Evolutionary conservation across 2,329 filamentous ascomycete species (phyloP), one percentile per base, ranked within the genome.

Genomic region (Nemania serpens): DNA sequence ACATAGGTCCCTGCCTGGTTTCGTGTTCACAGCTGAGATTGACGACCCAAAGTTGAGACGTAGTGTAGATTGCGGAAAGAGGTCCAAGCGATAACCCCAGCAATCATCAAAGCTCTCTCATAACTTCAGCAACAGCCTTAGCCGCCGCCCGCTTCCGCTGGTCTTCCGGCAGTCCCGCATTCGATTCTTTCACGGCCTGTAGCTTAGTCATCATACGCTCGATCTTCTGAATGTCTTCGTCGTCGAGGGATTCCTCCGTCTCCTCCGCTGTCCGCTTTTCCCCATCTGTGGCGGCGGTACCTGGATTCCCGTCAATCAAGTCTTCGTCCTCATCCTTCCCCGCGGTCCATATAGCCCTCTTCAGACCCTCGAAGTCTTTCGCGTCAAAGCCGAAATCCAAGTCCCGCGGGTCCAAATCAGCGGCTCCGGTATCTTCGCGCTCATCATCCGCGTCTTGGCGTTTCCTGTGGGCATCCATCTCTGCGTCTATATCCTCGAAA

Each of bases 141-240:
- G 83, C 83, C 2, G 87, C 87, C 75, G 88, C 79, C 62, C 79
- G 80, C 72, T 81, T 84, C 66, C 85, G 79, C 75, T 89, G 84
- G 25, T 84, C 82, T 69, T 86, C 83, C 1, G 84, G 79, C 72
- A 90, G 70, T 9, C 83, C 84, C 12, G 83, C 81, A 33, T 81
- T 85, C 64, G 85, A 80, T 55, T 89, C 86, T 69, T 80, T 76
- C 9, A 84, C 84, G 1, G 85, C 85, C 73, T 86, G 84, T 62
- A 90, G 75, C 73, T 84, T 88, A 51, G 79, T 75, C 84, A 90
- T 88, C 82, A 89, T 84, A 53, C 76, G 75, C 68, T 88, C 85
- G 33, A 90, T 71, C 71, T 85, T 84, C 68, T 82, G 79, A 15
- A 89, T 79, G 36, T 86, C 82, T 4, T 82, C 78, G 0, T 81